Base-by-base conservation (phyloP, 139 green algal species). In the Trebouxia sp. region DNA sequence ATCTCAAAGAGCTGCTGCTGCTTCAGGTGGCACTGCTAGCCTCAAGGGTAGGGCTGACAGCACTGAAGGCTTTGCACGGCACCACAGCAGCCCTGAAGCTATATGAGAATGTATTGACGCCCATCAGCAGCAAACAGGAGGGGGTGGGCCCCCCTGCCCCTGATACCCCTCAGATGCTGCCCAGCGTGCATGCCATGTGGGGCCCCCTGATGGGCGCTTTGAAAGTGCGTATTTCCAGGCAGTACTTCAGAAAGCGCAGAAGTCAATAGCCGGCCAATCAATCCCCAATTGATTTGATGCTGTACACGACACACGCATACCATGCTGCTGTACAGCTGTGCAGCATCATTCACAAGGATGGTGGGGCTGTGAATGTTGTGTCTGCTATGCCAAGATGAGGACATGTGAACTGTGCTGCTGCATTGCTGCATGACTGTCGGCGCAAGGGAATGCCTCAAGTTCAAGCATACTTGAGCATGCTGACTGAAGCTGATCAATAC, bases 151-250 rank as follows among this genome's bases (percentile, higher is more conserved):
- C 87, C 17, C 80, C 86, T 5, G 76, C 83, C 50, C 89, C 92
- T 14, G 82, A 91, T 10, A 84, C 83, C 20, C 87, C 89, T 0
- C 83, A 85, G 53, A 77, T 96, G 84, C 87, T 97, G 48, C 93
- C 93, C 26, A 84, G 80, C 28, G 83, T 97, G 51, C 91, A 94
- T 51, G 53, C 83, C 22, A 35, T 85, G 0, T 97, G 93, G 93
- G 74, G 48, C 0, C 77, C 85, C 15, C 80, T 96, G 5, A 78
- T 95, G 72, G 81, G 70, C 5, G 78, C 85, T 38, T 83, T 97
- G 10, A 72, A 76, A 80, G 85, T 89, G 47, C 4, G 50, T 55
- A 22, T 77, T 24, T 53, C 8, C n/a, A 56, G 20, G 20, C 35
- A 22, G 11, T 35, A 48, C 28, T 42, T 37, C 41, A 41, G 22